Percentiles rank a stretch among this genome's conserved stretches.
Conservation (phyloP, 192 early-diverging fungal species). For the Oehlia diaphana region DNA sequence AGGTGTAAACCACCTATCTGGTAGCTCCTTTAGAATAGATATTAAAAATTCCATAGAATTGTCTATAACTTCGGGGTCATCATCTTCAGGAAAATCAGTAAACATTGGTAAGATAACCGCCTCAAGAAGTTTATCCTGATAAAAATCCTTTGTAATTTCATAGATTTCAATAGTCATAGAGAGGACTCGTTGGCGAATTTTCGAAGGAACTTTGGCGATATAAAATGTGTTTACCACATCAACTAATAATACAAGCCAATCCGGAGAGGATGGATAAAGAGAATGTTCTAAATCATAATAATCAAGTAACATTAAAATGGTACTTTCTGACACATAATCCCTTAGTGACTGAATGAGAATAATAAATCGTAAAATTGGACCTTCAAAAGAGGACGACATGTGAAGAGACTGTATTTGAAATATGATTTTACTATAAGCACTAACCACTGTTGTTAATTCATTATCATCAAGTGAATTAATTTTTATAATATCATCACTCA, state of each 20-base stretch:
- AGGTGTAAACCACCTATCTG: conserved; percentile 35
- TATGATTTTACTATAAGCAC: conserved; percentile 35
- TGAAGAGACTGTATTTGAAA: conserved; percentile 36
- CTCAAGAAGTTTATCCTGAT: conserved; percentile 43
- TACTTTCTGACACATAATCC: conserved; percentile 43
- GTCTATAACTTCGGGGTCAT: conserved; percentile 37
- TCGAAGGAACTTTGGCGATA: conserved; percentile 34
- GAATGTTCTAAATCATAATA: conserved; percentile 55
- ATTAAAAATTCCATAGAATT: conserved; percentile 44
- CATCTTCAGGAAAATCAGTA: conserved; percentile 38
- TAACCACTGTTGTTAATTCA: conserved; percentile 20
- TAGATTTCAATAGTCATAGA: conserved; percentile 49
- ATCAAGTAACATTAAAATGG: conserved; percentile 43
- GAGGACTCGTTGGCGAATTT: conserved; percentile 40
- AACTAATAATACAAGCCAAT: conserved; percentile 51
- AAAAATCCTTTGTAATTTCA: conserved; percentile 53
- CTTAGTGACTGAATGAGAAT: conserved; percentile 43
- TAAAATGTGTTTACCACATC: conserved; percentile 47
- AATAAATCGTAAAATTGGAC: conserved; percentile 51
- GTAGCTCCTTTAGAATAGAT: conserved; percentile 33
- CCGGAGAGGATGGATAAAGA: conserved; percentile 53
- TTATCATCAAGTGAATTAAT: conserved; percentile 3
- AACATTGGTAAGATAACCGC: conserved; percentile 50
- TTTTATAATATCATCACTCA: background rate
- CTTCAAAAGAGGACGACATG: conserved; percentile 31